These are phyloP conservation scores for Leccinum imitatum DNA, from an alignment of 768 basidiomycete genomes.

Conservation along the genomic window DNA sequence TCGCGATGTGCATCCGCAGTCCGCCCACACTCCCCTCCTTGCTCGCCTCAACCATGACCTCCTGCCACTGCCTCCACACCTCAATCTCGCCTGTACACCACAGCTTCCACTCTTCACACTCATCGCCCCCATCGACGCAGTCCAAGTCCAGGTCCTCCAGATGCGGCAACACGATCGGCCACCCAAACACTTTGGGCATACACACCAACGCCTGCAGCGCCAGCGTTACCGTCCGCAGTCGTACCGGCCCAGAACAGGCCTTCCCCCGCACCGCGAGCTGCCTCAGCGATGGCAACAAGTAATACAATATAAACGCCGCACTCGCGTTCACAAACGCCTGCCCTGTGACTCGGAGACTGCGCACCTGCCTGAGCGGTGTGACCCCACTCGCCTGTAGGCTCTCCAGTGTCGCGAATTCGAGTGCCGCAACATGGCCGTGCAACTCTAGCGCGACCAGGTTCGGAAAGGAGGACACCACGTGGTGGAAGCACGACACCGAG, in stretches of 20 bases:
- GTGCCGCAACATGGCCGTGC: constrained; percentile 10
- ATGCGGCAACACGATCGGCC: constrained; percentile 11
- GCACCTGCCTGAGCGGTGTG: constrained; percentile 12
- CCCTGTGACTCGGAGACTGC: constrained; percentile 13
- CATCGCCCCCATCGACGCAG: constrained; percentile 6
- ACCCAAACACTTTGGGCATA: constrained; percentile 3
- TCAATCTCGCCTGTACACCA: constrained; percentile 16
- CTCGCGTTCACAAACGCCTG: constrained; percentile 10
- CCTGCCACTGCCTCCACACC: constrained; percentile 11
- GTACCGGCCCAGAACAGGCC: constrained; percentile 12
- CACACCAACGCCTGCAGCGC: constrained; percentile 17
- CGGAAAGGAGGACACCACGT: constrained; percentile 21
- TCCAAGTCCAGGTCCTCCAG: constrained; percentile 17
- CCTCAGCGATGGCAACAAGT: constrained; percentile 15
- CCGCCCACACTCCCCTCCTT: background rate
- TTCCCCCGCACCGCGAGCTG: constrained; percentile 14
- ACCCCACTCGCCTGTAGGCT: constrained; percentile 5
- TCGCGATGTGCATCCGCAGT: constrained; percentile 1
- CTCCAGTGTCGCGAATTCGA: constrained; percentile 8
- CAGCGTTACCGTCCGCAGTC: constrained; percentile 8
- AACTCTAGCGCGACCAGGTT: constrained; percentile 21
- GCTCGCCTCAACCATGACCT: background rate
- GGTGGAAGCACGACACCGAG: constrained; percentile 19
- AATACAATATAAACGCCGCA: constrained; percentile 18
- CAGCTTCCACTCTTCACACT: constrained; percentile 4